Conservation (phyloP, 1,284 basidiomycete genomes). For the Trametes polyzona region DNA sequence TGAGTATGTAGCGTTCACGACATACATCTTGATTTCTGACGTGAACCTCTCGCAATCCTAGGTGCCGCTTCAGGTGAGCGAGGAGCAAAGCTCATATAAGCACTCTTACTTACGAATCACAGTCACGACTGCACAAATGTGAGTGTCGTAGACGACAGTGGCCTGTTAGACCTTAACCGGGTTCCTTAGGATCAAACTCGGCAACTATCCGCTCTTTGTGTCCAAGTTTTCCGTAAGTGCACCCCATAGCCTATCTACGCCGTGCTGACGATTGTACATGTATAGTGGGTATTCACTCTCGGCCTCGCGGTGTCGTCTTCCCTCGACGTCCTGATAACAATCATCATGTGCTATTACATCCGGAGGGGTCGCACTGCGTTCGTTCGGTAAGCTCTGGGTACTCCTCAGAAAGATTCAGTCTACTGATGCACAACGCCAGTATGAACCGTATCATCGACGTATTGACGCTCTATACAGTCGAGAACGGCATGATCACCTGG, state of each 20-base stretch:
- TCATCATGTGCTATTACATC: constrained; percentile 26
- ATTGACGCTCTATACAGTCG: constrained; percentile 24
- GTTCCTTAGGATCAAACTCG: constrained; percentile 12
- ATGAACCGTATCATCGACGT: constrained; percentile 27
- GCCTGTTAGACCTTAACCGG: not conserved
- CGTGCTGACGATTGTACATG: not conserved
- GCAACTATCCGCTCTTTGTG: constrained; percentile 17
- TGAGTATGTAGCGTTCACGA: not conserved
- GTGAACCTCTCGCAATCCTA: not conserved
- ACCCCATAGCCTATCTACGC: not conserved
- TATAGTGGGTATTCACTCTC: constrained; percentile 27
- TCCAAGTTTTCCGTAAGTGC: constrained; percentile 15
- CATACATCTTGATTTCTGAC: not conserved
- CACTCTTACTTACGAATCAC: not conserved
- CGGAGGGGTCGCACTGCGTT: constrained; percentile 22
- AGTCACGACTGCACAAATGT: constrained; percentile 23
- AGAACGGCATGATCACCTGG: constrained; percentile 31
- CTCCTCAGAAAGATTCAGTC: not conserved
- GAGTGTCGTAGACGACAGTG: not conserved
- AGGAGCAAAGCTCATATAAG: not conserved
- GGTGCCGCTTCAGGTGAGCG: constrained; percentile 20
- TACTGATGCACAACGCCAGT: not conserved
- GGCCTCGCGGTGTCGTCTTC: constrained; percentile 27
- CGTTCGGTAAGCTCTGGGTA: constrained; percentile 13
- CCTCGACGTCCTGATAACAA: constrained; percentile 27